Conservation (phyloP, 805 yeast genomes). For the Yarrowia alimentaria region DNA sequence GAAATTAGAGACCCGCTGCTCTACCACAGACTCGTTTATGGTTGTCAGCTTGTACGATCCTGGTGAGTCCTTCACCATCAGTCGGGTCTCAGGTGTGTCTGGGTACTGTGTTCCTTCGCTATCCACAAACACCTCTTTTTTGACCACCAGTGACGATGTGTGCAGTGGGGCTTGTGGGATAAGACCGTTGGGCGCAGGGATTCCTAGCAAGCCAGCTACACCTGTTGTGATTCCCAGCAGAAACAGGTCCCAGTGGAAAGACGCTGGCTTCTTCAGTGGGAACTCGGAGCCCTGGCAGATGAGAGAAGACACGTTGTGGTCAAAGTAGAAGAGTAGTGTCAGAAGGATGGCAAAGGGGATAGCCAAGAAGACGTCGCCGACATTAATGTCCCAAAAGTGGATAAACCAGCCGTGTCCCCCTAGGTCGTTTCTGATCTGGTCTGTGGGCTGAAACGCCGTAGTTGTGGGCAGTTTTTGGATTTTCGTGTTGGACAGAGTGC, state of each 20-base stretch:
- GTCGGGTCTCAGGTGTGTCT: slow-evolving; percentile 27
- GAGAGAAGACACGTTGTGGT: slow-evolving; percentile 89
- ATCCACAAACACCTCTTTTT: slow-evolving; percentile 32
- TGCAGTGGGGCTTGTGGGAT: slow-evolving; percentile 98
- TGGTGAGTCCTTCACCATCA: slow-evolving; percentile 24
- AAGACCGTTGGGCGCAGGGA: slow-evolving; percentile 95
- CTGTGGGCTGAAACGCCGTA: slow-evolving; percentile 72
- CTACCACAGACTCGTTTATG: slow-evolving; percentile 62
- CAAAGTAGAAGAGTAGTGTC: slow-evolving; percentile 85
- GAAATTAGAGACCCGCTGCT: slow-evolving; percentile 83
- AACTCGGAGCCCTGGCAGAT: slow-evolving; percentile 85
- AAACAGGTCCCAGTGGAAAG: slow-evolving; percentile 91
- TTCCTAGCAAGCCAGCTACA: slow-evolving; percentile 78
- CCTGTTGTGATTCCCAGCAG: slow-evolving; percentile 85
- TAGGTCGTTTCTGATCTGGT: slow-evolving; percentile 35
- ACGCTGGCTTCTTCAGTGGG: slow-evolving; percentile 79
- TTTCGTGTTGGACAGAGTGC: slow-evolving; percentile 55
- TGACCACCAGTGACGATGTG: slow-evolving; percentile 70
- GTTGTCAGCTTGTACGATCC: slow-evolving; percentile 1
- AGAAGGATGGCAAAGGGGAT: slow-evolving; percentile 87
- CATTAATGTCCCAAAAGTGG: slow-evolving; percentile 70
- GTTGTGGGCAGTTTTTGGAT: slow-evolving; percentile 68
- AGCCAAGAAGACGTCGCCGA: slow-evolving; percentile 80
- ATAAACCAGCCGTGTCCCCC: slow-evolving; percentile 66
- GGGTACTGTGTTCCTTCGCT: slow-evolving; percentile 11